A percentile compares a stretch with the other conserved stretches of the same genome.
Evolutionary conservation across 352 stramenopile genomes (phyloP).

Genomic region (Phytopythium cucurbitacearum): DNA sequence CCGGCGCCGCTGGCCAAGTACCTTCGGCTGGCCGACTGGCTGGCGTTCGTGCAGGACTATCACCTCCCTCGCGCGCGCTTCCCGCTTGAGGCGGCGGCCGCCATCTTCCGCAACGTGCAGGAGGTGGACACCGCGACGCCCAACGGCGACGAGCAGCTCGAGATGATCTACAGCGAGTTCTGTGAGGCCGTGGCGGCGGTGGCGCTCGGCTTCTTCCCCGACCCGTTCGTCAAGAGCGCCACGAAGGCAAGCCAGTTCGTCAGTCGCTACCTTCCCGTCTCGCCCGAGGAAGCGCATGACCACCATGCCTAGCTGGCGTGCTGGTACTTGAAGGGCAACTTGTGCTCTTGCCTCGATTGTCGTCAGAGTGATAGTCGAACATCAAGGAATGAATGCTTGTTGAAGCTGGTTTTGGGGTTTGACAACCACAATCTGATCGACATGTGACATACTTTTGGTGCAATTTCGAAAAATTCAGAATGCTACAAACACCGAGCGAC

Average conservation of each 20-base stretch:
- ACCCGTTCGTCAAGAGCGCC: slow-evolving; percentile 53
- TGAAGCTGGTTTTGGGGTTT: too few species aligned
- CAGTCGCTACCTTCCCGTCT: slow-evolving; percentile 59
- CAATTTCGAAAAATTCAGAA: too few species aligned
- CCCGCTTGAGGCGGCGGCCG: slow-evolving; percentile 43
- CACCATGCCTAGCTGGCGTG: slow-evolving; percentile 11
- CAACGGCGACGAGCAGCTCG: slow-evolving; percentile 19
- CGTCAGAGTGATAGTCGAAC: too few species aligned
- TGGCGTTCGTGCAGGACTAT: slow-evolving; percentile 68
- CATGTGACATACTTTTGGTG: too few species aligned
- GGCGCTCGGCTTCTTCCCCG: slow-evolving; percentile 49
- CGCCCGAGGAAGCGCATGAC: slow-evolving; percentile 49
- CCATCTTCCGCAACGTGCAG: slow-evolving; percentile 54
- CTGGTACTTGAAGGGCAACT: too few species aligned
- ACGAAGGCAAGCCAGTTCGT: slow-evolving; percentile 68
- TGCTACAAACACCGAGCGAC: not conserved
- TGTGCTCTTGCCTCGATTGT: too few species aligned
- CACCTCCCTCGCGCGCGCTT: slow-evolving; percentile 58
- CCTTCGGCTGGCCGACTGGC: slow-evolving; percentile 65
- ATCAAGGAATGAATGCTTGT: too few species aligned
- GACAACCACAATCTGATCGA: too few species aligned
- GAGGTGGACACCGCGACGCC: slow-evolving; percentile 29
- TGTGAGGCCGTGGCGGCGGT: slow-evolving; percentile 62
- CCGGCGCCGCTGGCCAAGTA: slow-evolving; percentile 39
- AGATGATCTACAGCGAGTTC: slow-evolving; percentile 76